Evolutionary conservation across 768 basidiomycete species (phyloP), one percentile per base, ranked within the genome.

Genomic region (Podaxis sp.): DNA sequence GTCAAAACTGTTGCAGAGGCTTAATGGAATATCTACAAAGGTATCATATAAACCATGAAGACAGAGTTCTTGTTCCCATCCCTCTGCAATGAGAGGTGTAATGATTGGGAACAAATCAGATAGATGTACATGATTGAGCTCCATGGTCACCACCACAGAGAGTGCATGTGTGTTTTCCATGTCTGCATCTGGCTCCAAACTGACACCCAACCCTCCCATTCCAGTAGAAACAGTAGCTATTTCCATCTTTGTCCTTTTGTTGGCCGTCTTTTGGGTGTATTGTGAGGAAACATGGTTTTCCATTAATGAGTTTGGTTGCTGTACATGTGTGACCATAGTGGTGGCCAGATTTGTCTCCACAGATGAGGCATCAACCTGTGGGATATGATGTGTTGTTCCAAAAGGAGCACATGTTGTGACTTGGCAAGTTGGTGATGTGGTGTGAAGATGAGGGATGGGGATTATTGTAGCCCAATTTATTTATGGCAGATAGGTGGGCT

Each of bases 271-370:
- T 15, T 15, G 13, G 11, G 13, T 38, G 8, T 38, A 10, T 11
- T 38, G 38, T 41, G 36, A 66, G 24, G 13, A 48, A 54, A 37
- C 63, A 66, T 30, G 46, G 56, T 15, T 56, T 62, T 24, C 33
- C 56, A n/a, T 57, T 64, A 33, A 53, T 44, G 54, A 65, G 60
- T 12, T 15, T 56, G 0, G 33, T 54, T 1, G 58, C 59, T 3
- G n/a, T 53, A 30, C 69, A 65, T 15, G 20, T 13, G 3, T 58
- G 55, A 15, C 60, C 46, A 12, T 38, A 46, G 46, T 68, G 69
- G 51, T 17, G 40, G 2, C 60, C 50, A 8, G 28, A 36, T 24
- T 37, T 38, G 36, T 56, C 58, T 15, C 63, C 66, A 38, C 68
- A 69, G 13, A 65, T 49, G 49, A 69, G 56, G 48, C 66, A 69